Evolutionary conservation across 2,329 filamentous ascomycete species (phyloP).

Genomic region (Hawksworthiomyces lignivorus): DNA sequence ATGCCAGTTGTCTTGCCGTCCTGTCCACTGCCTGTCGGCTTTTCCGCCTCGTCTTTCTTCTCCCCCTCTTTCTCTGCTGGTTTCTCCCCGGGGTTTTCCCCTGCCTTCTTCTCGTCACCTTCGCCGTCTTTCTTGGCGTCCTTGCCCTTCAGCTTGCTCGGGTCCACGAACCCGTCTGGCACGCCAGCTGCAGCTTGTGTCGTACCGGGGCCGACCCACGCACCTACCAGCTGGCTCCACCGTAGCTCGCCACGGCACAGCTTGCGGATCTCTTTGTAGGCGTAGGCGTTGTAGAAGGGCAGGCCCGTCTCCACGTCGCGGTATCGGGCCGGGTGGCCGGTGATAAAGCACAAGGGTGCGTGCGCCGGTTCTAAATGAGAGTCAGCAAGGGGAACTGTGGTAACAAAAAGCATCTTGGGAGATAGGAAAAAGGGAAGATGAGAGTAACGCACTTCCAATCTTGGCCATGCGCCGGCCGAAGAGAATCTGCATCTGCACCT

Average conservation of each 20-base stretch:
- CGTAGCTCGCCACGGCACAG: constrained; percentile 65
- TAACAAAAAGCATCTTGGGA: neutral
- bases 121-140: too few species aligned
- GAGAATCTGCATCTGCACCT: constrained; percentile 50
- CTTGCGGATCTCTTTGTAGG: constrained; percentile 74
- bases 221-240: constrained; percentile 75
- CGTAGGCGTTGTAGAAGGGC: constrained; percentile 69
- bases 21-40: neutral
- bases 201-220: constrained; percentile 64
- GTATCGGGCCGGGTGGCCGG: constrained; percentile 71
- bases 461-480: constrained; percentile 53
- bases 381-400: too few species aligned
- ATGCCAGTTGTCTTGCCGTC: neutral
- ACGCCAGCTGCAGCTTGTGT: constrained; percentile 64
- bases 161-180: constrained; percentile 60
- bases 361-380: constrained; percentile 39
- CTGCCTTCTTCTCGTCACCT: constrained; percentile 7
- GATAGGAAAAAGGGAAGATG: neutral
- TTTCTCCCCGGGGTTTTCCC: constrained; percentile 7
- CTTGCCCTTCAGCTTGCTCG: constrained; percentile 14
- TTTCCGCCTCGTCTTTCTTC: neutral
- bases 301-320: constrained; percentile 78
- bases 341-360: constrained; percentile 67
- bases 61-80: constrained; percentile 1
- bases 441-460: constrained; percentile 40